phyloP scores from a whole-genome alignment of 139 green algal genomes.

The Chlorokybus atmophyticus region DNA sequence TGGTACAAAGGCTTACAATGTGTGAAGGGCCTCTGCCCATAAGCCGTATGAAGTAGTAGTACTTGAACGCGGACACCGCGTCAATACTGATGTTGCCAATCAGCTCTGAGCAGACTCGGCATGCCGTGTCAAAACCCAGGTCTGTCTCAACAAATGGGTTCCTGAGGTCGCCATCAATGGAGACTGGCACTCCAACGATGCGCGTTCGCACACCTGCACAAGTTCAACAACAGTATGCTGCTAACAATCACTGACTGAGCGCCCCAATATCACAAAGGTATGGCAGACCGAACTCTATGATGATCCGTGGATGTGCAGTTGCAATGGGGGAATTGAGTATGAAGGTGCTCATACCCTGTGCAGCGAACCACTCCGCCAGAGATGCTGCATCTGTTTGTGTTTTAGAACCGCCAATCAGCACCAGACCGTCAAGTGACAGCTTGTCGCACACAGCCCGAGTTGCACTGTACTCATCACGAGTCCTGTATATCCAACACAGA shows the following conservation, averaged over 20 bases:
- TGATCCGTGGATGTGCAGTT: too few species aligned
- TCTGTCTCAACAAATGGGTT: background rate
- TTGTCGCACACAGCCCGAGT: too few species aligned
- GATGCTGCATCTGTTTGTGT: background rate
- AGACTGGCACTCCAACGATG: background rate
- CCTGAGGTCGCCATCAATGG: background rate
- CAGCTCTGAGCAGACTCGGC: background rate
- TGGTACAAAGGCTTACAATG: too few species aligned
- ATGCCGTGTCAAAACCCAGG: background rate
- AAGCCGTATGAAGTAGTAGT: constrained; percentile 1
- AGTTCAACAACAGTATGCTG: too few species aligned
- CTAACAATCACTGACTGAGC: too few species aligned
- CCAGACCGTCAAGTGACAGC: background rate
- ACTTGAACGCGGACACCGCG: constrained; percentile 5
- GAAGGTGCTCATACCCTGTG: too few species aligned
- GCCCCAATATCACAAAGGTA: too few species aligned
- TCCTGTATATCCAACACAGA: too few species aligned
- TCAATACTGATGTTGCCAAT: constrained; percentile 1
- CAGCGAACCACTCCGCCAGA: background rate
- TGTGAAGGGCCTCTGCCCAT: background rate
- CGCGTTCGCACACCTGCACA: background rate
- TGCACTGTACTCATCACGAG: too few species aligned
- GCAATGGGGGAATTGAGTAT: too few species aligned
- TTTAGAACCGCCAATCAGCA: background rate
- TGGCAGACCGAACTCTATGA: too few species aligned